A percentile compares a stretch with the other conserved stretches of the same genome.
phyloP scores from a whole-genome alignment of 1,284 basidiomycete genomes.

The Trichosporon sp. region DNA sequence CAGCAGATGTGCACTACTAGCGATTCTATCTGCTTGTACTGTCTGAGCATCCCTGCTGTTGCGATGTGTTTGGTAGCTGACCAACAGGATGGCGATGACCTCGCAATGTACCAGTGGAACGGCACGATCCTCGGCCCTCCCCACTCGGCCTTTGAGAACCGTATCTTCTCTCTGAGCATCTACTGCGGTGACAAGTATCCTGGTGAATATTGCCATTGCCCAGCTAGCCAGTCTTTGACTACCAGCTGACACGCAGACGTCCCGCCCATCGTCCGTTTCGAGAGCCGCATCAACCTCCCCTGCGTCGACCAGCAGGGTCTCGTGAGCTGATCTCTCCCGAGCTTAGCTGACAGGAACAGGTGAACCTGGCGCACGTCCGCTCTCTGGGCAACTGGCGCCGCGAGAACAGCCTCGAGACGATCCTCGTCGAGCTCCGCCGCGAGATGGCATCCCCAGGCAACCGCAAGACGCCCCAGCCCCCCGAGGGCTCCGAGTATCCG shows the following conservation, averaged over 20 bases:
- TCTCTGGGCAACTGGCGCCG: constrained; percentile 70
- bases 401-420: constrained; percentile 71
- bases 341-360: constrained; percentile 42
- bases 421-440: constrained; percentile 86
- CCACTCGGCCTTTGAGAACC: constrained; percentile 96
- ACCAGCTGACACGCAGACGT: constrained; percentile 27
- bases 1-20: too few species aligned
- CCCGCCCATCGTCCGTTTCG: constrained; percentile 56
- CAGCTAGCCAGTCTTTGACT: constrained; percentile 17
- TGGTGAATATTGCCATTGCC: constrained; percentile 57
- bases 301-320: constrained; percentile 74
- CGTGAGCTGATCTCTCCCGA: constrained; percentile 30
- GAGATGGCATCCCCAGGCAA: constrained; percentile 91
- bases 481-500: constrained; percentile 64
- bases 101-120: constrained; percentile 97
- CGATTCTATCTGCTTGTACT: too few species aligned
- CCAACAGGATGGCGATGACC: constrained; percentile 70
- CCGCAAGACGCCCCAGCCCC: constrained; percentile 89
- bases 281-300: constrained; percentile 90
- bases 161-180: constrained; percentile 95
- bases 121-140: constrained; percentile 98
- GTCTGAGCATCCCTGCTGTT: too few species aligned
- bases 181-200: constrained; percentile 79
- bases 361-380: constrained; percentile 64
- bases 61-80: neutral